Base-by-base conservation (phyloP, 2,329 filamentous ascomycete genomes). In the Penicillium frequentans region DNA sequence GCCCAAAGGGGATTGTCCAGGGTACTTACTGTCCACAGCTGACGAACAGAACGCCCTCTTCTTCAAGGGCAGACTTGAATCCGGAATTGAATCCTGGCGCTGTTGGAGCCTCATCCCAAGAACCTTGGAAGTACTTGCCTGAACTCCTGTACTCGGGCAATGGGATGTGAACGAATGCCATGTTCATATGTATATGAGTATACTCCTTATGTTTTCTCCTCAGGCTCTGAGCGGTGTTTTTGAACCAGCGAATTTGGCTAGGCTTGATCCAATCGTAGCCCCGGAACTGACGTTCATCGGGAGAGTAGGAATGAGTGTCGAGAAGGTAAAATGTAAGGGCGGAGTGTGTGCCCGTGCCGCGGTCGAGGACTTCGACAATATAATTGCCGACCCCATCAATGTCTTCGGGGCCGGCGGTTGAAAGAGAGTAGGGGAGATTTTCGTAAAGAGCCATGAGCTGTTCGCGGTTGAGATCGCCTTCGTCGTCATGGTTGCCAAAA, bases 191-290 rank as follows among this genome's bases (percentile, higher is more conserved):
- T 51, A 92, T 89, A 69, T 95, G 90, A 0, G 90, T 91, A 75
- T 97, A 99, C 67, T 91, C 87, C 60, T 84, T 84, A 72, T 96
- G 93, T 58, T 86, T 85, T 68, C 87, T 86, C 76, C 91, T 91
- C 47, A 97, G 77, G 13, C 85, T 78, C 56, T 88, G 81, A 0
- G 90, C 87, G 1, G 90, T 96, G 61, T 85, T 83, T 64, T 86
- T 88, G 80, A 99, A 99, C 95, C 95, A 99, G 55, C 90, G 86
- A 57, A 97, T 96, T 75, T 99, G 95, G 65, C 85, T 92, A 45
- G 88, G 88, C 77, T 98, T 98, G 70, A 99, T 80, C 95, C 95
- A 99, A 76, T 98, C 93, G 72, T 99, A 99, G 48, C 95, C 95
- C n/a, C 86, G 85, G 73, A 87, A 97, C 58, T 90, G 86, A 55